phyloP scores from a whole-genome alignment of 1,139 yeast species.

The Yamadazyma aaseri region DNA sequence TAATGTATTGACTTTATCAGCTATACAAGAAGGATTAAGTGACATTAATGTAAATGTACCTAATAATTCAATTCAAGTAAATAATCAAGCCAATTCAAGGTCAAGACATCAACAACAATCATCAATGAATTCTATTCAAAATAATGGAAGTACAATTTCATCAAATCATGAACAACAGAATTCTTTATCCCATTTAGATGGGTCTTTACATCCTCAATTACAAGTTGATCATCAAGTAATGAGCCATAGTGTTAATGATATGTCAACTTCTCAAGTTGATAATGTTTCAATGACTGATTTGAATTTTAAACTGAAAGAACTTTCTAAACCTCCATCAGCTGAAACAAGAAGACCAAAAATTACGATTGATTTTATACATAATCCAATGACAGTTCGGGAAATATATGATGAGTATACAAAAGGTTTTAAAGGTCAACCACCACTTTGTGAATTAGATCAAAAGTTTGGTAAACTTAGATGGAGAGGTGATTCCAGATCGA shows the following conservation, averaged over 20 bases:
- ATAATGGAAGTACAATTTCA: slow-evolving; percentile 1
- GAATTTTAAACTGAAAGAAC: slow-evolving; percentile 2
- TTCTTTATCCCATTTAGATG: slow-evolving; percentile 12
- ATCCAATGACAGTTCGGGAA: slow-evolving; percentile 47
- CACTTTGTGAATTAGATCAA: slow-evolving; percentile 44
- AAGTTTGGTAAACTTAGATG: slow-evolving; percentile 47
- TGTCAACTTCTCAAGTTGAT: not conserved
- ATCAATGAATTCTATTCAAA: not conserved
- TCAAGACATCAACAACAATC: not conserved
- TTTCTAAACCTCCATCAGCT: slow-evolving; percentile 3
- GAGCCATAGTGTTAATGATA: slow-evolving; percentile 1
- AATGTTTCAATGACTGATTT: not conserved
- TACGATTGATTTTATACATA: slow-evolving; percentile 41
- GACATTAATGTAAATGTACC: slow-evolving; percentile 9
- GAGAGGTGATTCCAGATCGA: slow-evolving; percentile 51
- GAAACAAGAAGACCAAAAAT: slow-evolving; percentile 35
- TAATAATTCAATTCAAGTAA: not conserved
- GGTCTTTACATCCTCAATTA: slow-evolving; percentile 17
- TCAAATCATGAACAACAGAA: slow-evolving; percentile 5
- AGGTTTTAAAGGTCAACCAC: slow-evolving; percentile 48
- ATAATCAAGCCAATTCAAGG: not conserved
- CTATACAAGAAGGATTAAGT: slow-evolving; percentile 23
- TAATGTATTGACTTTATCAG: slow-evolving; percentile 13
- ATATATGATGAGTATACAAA: slow-evolving; percentile 48
- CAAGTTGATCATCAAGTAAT: slow-evolving; percentile 8